phyloP scores from a whole-genome alignment of 306 rosid genomes.

The Nissolia schottii region DNA sequence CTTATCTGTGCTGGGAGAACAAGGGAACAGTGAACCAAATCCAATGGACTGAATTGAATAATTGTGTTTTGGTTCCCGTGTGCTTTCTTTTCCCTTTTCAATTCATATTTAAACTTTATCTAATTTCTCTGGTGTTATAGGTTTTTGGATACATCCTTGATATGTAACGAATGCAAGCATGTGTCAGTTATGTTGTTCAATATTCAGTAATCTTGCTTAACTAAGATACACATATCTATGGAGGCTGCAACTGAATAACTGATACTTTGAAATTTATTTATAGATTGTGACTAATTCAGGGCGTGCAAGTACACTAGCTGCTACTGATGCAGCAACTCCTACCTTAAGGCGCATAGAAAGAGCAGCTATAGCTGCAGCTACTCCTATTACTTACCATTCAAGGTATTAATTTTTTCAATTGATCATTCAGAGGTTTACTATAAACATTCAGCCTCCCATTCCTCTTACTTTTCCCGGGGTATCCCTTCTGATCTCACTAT shows the following conservation, averaged over 20 bases:
- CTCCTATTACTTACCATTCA: slow-evolving; percentile 94
- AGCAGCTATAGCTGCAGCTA: slow-evolving; percentile 99
- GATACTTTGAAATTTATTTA: slow-evolving; percentile 15
- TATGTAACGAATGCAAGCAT: background rate
- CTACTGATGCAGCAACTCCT: slow-evolving; percentile 98
- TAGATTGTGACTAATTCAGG: slow-evolving; percentile 98
- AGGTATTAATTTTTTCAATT: slow-evolving; percentile 45
- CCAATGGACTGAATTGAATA: background rate
- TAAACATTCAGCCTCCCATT: background rate
- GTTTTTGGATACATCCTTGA: background rate
- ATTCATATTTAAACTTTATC: background rate
- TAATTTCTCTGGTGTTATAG: background rate
- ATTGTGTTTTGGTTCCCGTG: background rate
- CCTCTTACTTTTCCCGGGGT: background rate
- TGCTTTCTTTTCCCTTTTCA: background rate
- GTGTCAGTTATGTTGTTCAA: background rate
- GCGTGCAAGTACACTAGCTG: slow-evolving; percentile 94
- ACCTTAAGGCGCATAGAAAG: slow-evolving; percentile 99
- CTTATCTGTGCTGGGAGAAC: background rate
- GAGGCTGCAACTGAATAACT: background rate
- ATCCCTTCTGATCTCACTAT: slow-evolving; percentile 9
- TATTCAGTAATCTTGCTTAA: background rate
- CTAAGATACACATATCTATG: background rate
- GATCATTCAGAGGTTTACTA: background rate
- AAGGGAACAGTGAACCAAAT: background rate